Percentiles rank a stretch among this genome's conserved stretches.
Conservation (phyloP, 73 alveolate species). For the Strombidium stylifer region DNA sequence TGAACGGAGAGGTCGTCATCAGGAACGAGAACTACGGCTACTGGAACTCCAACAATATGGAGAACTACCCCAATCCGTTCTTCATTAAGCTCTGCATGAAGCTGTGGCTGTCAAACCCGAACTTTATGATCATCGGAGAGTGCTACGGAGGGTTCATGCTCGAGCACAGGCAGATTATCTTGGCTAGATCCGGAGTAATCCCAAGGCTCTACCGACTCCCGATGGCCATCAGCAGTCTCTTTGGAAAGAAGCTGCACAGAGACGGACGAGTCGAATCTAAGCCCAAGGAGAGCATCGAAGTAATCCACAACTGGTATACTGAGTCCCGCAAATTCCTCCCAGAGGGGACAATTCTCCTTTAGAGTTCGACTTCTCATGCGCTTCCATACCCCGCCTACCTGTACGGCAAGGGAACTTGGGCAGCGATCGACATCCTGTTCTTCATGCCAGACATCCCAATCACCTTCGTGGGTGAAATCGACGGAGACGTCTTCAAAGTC, state of each 20-base stretch:
- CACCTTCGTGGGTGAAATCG: slow-evolving; percentile 95
- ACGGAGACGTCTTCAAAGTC: slow-evolving; percentile 77
- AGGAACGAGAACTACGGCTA: slow-evolving; percentile 87
- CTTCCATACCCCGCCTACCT: slow-evolving; percentile 95
- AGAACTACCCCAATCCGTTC: slow-evolving; percentile 95
- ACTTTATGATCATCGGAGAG: slow-evolving; percentile 94
- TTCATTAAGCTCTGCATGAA: slow-evolving; percentile 86
- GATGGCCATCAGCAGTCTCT: slow-evolving; percentile 72
- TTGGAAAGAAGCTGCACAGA: slow-evolving; percentile 93
- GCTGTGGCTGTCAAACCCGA: slow-evolving; percentile 91
- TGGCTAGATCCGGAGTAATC: slow-evolving; percentile 90
- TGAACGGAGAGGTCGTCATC: slow-evolving; percentile 89
- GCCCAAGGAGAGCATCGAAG: slow-evolving; percentile 44
- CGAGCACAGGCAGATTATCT: slow-evolving; percentile 85
- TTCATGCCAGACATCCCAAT: slow-evolving; percentile 95
- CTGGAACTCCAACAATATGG: slow-evolving; percentile 86
- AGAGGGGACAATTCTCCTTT: slow-evolving; percentile 82
- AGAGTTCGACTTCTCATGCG: slow-evolving; percentile 89
- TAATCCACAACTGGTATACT: slow-evolving; percentile 77
- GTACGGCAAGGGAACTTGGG: slow-evolving; percentile 94
- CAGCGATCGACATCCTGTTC: slow-evolving; percentile 95
- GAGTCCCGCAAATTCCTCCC: slow-evolving; percentile 75
- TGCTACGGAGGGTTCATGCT: slow-evolving; percentile 93
- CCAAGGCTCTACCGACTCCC: slow-evolving; percentile 96
- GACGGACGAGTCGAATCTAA: slow-evolving; percentile 72